Evolutionary conservation across 306 rosid genomes (phyloP).

Genomic region (Vicia villosa): DNA sequence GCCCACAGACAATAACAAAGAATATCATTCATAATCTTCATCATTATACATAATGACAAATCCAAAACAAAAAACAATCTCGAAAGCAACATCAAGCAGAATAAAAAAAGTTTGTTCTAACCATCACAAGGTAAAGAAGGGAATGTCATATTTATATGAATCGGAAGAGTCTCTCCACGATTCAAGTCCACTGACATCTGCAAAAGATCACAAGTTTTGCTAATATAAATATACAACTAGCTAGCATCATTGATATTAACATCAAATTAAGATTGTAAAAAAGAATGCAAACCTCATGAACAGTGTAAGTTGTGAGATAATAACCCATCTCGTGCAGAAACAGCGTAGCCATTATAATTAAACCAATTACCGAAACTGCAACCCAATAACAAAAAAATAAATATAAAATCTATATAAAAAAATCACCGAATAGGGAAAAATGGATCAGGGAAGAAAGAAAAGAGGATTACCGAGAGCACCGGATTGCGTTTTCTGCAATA

Average conservation of each 20-base stretch:
- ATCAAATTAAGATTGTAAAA: background rate
- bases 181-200: constrained; percentile 97
- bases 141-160: constrained; percentile 90
- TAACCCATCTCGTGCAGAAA: constrained; percentile 90
- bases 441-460: constrained; percentile 10
- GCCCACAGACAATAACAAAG: constrained; percentile 38
- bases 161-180: constrained; percentile 96
- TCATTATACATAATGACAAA: constrained; percentile 1
- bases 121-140: constrained; percentile 98
- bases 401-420: background rate
- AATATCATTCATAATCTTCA: constrained; percentile 25
- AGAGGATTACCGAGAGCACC: constrained; percentile 84
- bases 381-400: background rate
- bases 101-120: constrained; percentile 41
- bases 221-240: constrained; percentile 1
- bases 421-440: background rate
- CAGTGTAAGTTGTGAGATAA: constrained; percentile 78
- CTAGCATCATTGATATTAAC: background rate
- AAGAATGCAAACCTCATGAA: constrained; percentile 68
- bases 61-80: constrained; percentile 11
- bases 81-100: no score
- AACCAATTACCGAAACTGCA: constrained; percentile 78
- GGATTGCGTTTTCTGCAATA: constrained; percentile 88
- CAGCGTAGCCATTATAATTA: constrained; percentile 75
- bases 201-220: constrained; percentile 14